These are phyloP conservation scores for Tuber magnatum DNA, from an alignment of 495 filamentous ascomycete species.

Conservation along the genomic window DNA sequence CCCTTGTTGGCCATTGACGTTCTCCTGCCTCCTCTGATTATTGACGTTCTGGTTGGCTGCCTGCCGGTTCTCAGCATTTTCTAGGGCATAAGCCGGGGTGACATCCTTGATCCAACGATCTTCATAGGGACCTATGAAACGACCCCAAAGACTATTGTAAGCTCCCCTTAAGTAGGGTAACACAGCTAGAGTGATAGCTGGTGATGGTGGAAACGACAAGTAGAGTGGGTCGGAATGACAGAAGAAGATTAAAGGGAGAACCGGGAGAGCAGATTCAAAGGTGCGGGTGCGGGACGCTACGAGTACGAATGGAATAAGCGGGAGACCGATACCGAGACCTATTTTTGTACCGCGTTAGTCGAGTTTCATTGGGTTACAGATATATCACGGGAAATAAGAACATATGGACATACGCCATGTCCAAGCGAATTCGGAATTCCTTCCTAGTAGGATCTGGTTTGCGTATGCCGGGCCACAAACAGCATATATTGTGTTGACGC, in stretches of 20 bases:
- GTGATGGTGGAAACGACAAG: constrained; percentile 40
- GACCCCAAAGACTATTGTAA: constrained; percentile 36
- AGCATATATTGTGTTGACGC: constrained; percentile 41
- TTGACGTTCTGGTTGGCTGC: constrained; percentile 14
- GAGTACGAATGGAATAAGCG: constrained; percentile 40
- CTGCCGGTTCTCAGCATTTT: constrained; percentile 24
- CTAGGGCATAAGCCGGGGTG: constrained; percentile 34
- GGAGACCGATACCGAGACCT: constrained; percentile 40
- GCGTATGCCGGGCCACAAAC: constrained; percentile 41
- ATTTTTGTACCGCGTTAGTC: constrained; percentile 1
- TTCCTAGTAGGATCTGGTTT: constrained; percentile 35
- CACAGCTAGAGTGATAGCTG: constrained; percentile 40
- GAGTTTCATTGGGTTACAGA: neutral
- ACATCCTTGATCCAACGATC: constrained; percentile 40
- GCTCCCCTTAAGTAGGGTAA: constrained; percentile 38
- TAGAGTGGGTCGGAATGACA: constrained; percentile 41
- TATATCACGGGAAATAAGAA: neutral
- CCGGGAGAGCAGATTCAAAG: constrained; percentile 40
- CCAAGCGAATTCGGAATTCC: constrained; percentile 39
- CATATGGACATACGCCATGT: constrained; percentile 35
- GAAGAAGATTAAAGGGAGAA: constrained; percentile 41
- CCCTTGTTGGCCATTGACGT: constrained; percentile 23
- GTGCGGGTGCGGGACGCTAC: constrained; percentile 40
- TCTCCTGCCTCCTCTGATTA: constrained; percentile 27
- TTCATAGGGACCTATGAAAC: constrained; percentile 38